Conservation (phyloP, 768 basidiomycete species). For the Sporobolomyces phaffii region DNA sequence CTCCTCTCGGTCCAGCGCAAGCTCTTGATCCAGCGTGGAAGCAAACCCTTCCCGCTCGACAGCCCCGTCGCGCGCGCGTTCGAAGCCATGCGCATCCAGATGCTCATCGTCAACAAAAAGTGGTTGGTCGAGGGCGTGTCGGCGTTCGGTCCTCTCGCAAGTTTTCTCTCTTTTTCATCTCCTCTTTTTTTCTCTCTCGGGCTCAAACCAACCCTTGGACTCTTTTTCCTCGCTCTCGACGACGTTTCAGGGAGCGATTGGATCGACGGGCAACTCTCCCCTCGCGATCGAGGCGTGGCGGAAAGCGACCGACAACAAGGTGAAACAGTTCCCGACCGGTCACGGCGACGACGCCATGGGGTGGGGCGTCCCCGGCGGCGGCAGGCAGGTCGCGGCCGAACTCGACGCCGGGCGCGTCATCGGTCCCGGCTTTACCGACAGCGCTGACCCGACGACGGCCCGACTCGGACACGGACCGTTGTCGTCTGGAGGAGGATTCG, state of each 20-base stretch:
- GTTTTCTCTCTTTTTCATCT: not conserved
- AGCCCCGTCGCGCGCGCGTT: constrained; percentile 8
- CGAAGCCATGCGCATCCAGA: constrained; percentile 22
- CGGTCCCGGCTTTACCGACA: constrained; percentile 1
- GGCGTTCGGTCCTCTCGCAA: constrained; percentile 28
- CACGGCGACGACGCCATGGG: not conserved
- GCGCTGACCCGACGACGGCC: constrained; percentile 9
- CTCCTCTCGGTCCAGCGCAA: constrained; percentile 32
- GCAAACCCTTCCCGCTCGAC: not conserved
- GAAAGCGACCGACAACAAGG: constrained; percentile 31
- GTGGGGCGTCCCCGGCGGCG: not conserved
- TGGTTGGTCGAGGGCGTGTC: constrained; percentile 15
- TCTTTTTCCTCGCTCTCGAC: too few species aligned
- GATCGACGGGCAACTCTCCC: constrained; percentile 9
- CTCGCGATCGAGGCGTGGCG: constrained; percentile 43
- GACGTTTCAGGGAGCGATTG: constrained; percentile 12
- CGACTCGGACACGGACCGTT: too few species aligned
- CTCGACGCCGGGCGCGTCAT: constrained; percentile 34
- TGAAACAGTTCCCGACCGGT: constrained; percentile 19
- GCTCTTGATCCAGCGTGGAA: not conserved
- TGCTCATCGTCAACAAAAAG: constrained; percentile 23
- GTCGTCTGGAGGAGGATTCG: too few species aligned
- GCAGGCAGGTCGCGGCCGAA: not conserved
- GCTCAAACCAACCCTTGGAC: not conserved
- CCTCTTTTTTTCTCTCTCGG: not conserved